Percentiles rank a stretch among this genome's conserved stretches.
phyloP scores from a whole-genome alignment of 257 asterid species.

The Capsicum pubescens region DNA sequence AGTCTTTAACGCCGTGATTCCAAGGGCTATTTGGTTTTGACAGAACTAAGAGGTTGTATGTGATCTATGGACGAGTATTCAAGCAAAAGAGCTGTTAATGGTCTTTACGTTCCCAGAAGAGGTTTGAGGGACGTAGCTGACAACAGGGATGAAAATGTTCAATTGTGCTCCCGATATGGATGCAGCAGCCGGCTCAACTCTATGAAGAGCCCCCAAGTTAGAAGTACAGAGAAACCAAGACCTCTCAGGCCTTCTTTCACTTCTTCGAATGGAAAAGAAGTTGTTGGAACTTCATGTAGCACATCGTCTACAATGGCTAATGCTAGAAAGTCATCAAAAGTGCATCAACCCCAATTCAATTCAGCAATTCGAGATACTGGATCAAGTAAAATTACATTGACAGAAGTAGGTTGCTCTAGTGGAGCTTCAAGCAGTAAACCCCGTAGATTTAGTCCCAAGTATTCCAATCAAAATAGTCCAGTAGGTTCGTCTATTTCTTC shows the following conservation, averaged over 20 bases:
- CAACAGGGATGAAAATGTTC: constrained; percentile 51
- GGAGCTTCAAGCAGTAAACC: constrained; percentile 40
- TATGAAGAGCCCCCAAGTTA: constrained; percentile 36
- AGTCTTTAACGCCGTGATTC: neutral
- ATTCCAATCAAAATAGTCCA: constrained; percentile 20
- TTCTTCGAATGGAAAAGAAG: constrained; percentile 53
- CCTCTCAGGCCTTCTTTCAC: constrained; percentile 43
- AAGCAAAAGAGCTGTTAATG: constrained; percentile 47
- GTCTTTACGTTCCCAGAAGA: constrained; percentile 48
- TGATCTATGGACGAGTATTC: constrained; percentile 53
- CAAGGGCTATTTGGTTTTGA: neutral
- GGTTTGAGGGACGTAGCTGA: constrained; percentile 43
- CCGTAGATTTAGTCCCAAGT: constrained; percentile 22
- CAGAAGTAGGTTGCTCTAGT: constrained; percentile 47
- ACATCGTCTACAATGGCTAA: constrained; percentile 29
- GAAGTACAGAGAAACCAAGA: constrained; percentile 53
- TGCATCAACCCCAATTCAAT: neutral
- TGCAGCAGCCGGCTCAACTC: constrained; percentile 76
- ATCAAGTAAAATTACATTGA: constrained; percentile 37
- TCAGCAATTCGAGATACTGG: constrained; percentile 29
- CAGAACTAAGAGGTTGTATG: constrained; percentile 27
- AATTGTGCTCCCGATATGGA: constrained; percentile 78
- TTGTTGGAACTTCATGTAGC: constrained; percentile 45
- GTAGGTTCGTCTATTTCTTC: constrained; percentile 32
- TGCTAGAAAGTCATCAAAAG: constrained; percentile 37